Conservation (phyloP, 106 monocot genomes). For the Allium fistulosum region DNA sequence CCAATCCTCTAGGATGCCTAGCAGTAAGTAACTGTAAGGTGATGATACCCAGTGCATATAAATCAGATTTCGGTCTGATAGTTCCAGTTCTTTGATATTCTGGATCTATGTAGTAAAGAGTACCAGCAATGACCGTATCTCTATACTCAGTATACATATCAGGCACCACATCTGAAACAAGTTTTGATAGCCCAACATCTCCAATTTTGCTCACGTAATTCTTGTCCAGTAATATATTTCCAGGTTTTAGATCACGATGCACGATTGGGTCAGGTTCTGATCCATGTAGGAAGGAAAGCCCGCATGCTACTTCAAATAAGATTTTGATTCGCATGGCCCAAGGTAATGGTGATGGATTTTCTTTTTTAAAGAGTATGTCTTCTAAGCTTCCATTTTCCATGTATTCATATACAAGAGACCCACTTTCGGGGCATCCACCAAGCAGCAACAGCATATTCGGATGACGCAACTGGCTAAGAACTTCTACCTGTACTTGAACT, state of each 20-base stretch:
- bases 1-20: constrained; percentile 42
- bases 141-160: constrained; percentile 75
- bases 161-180: constrained; percentile 59
- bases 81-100: constrained; percentile 91
- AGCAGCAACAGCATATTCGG: constrained; percentile 79
- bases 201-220: constrained; percentile 72
- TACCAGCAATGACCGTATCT: constrained; percentile 73
- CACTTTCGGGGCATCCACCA: constrained; percentile 65
- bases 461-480: constrained; percentile 73
- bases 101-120: constrained; percentile 79
- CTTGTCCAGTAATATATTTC: constrained; percentile 70
- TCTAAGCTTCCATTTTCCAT: constrained; percentile 89
- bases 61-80: constrained; percentile 73
- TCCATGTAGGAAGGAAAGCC: constrained; percentile 67
- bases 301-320: constrained; percentile 70
- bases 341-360: constrained; percentile 34
- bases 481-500: constrained; percentile 45
- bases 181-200: constrained; percentile 81
- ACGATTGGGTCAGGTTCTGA: constrained; percentile 81
- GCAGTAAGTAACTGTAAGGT: constrained; percentile 62
- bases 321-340: constrained; percentile 68
- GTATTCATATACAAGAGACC: constrained; percentile 81
- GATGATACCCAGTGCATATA: constrained; percentile 76
- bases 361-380: constrained; percentile 45
- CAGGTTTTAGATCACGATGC: constrained; percentile 89